Evolutionary conservation across 2,329 filamentous ascomycete species (phyloP), one percentile per base, ranked within the genome.

Genomic region (Chrysoporthe puriensis): DNA sequence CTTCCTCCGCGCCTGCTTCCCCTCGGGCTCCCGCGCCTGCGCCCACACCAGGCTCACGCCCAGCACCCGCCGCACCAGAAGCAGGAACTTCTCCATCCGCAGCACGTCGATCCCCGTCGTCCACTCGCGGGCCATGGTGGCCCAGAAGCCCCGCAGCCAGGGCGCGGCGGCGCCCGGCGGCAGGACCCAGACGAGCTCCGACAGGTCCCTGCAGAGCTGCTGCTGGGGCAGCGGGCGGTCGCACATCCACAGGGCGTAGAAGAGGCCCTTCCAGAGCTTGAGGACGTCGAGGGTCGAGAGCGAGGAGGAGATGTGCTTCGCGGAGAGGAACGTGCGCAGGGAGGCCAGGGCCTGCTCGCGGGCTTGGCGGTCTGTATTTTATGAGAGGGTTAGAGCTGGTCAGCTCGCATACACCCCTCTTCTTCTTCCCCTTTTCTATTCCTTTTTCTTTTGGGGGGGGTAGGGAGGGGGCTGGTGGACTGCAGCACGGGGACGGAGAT

Each of bases 191-290:
- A 91, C 78, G 61, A 97, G 87, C 1, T 81, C 86, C 56, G 94
- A 91, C 66, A 98, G 90, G 70, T 94, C 90, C 72, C 85, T 81
- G 73, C 92, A 91, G 58, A 98, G 90, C 56, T 87, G 87, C 83
- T 97, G 94, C 82, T 97, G 95, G 2, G 92, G 90, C n/a, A 90
- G 81, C 13, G 94, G 90, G 60, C 94, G 92, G 83, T 97, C 94
- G 78, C 91, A 93, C 90, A 97, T 96, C 91, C 93, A 97, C 75
- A 96, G 88, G 75, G 90, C 91, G 84, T 94, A 97, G 83, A 96
- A 97, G 26, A 98, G 87, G 5, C 94, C 95, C 77, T 96, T 97
- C 93, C 94, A 97, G 72, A 98, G 86, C 82, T 97, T 97, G 69
- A 95, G 84, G 62, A 93, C 83, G 71, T 97, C 94, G 72, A 91